Conservation (phyloP, 2,329 filamentous ascomycete genomes). For the Pseudogymnoascus sp. region DNA sequence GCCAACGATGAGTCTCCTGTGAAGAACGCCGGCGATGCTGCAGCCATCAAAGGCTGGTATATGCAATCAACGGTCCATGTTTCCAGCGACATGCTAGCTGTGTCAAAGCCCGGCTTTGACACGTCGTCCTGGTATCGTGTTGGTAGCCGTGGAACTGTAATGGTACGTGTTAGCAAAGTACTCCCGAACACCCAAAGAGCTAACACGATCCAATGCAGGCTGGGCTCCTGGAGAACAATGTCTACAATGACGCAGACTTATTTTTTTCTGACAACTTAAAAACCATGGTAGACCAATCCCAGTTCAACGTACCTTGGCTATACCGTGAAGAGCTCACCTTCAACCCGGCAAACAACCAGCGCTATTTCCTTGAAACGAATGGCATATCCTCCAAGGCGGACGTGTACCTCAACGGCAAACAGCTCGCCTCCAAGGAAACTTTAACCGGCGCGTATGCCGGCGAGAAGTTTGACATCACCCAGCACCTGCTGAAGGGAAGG, state of each 20-base stretch:
- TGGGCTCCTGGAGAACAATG: constrained; percentile 40
- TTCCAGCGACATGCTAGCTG: constrained; percentile 29
- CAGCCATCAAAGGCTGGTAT: constrained; percentile 34
- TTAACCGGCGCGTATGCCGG: constrained; percentile 54
- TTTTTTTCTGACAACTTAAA: constrained; percentile 49
- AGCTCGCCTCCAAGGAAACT: constrained; percentile 39
- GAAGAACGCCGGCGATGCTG: background rate
- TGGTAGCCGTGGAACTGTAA: constrained; percentile 10
- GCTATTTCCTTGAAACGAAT: constrained; percentile 49
- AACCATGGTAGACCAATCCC: constrained; percentile 34
- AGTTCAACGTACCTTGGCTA: constrained; percentile 50
- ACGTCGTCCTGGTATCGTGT: constrained; percentile 30
- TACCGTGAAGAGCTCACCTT: constrained; percentile 49
- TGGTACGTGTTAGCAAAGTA: background rate
- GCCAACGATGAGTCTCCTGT: background rate
- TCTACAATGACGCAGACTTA: constrained; percentile 45
- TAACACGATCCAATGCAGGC: background rate
- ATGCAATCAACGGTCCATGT: constrained; percentile 39
- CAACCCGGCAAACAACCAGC: constrained; percentile 27
- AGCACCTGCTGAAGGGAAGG: constrained; percentile 28
- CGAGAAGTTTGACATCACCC: constrained; percentile 47
- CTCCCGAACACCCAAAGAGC: background rate
- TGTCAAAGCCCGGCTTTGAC: constrained; percentile 40
- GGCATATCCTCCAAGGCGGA: constrained; percentile 55
- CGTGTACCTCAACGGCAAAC: constrained; percentile 50